phyloP scores from a whole-genome alignment of 139 green algal genomes.

The Micromonas commoda region DNA sequence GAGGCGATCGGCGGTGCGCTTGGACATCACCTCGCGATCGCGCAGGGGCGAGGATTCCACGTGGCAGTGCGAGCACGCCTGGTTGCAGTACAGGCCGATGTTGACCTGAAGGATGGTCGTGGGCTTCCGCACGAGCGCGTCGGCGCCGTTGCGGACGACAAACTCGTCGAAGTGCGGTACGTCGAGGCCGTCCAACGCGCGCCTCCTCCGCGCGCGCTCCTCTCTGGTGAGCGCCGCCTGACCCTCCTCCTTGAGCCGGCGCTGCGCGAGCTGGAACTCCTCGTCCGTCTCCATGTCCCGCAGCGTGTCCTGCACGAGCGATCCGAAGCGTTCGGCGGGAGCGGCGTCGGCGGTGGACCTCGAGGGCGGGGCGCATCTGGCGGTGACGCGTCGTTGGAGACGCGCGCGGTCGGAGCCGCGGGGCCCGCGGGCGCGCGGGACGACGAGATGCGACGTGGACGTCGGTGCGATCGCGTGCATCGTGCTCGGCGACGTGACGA shows the following conservation, averaged over 20 bases:
- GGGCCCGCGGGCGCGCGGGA: neutral
- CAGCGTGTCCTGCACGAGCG: neutral
- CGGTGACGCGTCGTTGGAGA: no score
- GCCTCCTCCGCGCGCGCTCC: neutral
- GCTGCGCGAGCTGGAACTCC: neutral
- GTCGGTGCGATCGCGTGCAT: neutral
- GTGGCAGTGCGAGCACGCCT: conserved; percentile 92
- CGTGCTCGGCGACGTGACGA: neutral
- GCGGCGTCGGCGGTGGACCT: neutral
- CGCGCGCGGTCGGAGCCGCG: neutral
- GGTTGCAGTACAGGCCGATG: conserved; percentile 97
- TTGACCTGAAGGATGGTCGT: conserved; percentile 86
- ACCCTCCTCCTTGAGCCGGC: neutral
- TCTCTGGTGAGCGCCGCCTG: conserved; percentile 8
- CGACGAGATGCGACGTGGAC: no score
- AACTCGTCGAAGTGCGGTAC: neutral
- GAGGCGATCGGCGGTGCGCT: conserved; percentile 3
- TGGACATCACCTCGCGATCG: conserved; percentile 62
- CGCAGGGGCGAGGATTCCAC: conserved; percentile 84
- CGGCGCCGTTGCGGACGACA: conserved; percentile 38
- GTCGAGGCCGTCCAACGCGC: neutral
- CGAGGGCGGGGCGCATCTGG: no score
- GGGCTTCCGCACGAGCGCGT: conserved; percentile 44
- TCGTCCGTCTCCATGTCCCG: conserved; percentile 18
- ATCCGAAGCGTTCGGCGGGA: neutral